Evolutionary conservation across 305 asterid genomes (phyloP), one percentile per base, ranked within the genome.

Genomic region (Salvia sclarea): DNA sequence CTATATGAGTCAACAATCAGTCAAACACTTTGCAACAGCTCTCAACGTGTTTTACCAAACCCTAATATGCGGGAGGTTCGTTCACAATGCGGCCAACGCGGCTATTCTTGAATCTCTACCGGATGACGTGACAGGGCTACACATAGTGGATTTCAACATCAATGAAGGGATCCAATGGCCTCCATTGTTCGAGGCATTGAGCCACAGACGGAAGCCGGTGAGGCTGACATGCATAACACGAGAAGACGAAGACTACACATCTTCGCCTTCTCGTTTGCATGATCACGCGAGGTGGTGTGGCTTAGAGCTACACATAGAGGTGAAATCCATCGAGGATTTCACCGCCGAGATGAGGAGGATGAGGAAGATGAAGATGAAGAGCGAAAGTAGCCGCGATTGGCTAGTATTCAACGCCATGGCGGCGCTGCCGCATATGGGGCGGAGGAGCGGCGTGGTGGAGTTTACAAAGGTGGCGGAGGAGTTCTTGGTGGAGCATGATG

Each of bases 341-440:
- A 11, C 40, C 14, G 67, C 35, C 48, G 92, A 84, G 54, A 49
- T 79, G 18, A 74, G 16, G 72, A 79, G 82, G 30, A n/a, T n/a
- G n/a, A 66, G 40, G 75, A 79, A 62, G 72, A 81, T 24, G 41
- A 69, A 63, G 16, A 45, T 8, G 9, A 7, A 5, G 44, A 12
- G 11, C 40, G 81, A 75, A 13, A 21, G 45, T 13, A 48, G 69
- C 8, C 62, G 69, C 40, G 87, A 89, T 21, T 89, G 88, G 88
- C 21, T 84, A 43, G 94, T 78, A 56, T 91, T 87, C 79, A 91
- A 89, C 40, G 81, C 88, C 76, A 85, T 85, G 95, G 75, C 69
- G 37, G 84, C 83, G 9, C 83, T 91, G 21, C 94, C 89, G 18
- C 93, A 89, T 61, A 87, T 87, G 97, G 87, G 75, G 6, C 70